Percentiles rank a stretch among this genome's conserved stretches.
Conservation (phyloP, 768 basidiomycete genomes). For the Galerina marginata region DNA sequence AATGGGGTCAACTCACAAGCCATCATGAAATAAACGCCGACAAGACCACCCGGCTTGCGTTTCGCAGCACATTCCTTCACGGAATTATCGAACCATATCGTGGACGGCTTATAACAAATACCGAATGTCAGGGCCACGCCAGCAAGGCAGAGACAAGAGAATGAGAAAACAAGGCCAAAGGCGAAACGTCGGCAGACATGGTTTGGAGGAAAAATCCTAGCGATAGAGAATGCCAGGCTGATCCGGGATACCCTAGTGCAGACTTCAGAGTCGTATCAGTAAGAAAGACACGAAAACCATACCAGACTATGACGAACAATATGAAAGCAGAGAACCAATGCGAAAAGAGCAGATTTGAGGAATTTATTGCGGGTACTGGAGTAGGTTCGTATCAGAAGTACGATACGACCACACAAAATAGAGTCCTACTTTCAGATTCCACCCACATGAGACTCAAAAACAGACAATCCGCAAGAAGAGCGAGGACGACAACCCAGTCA, state of each 20-base stretch:
- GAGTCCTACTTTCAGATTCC: constrained; percentile 7
- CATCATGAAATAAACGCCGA: not conserved
- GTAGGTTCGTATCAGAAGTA: not conserved
- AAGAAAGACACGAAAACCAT: not conserved
- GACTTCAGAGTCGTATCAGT: not conserved
- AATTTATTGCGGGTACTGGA: not conserved
- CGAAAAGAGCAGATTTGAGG: not conserved
- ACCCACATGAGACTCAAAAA: constrained; percentile 20
- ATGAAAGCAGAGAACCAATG: constrained; percentile 13
- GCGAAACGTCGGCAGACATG: constrained; percentile 10
- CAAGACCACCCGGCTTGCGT: constrained; percentile 1
- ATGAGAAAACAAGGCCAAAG: constrained; percentile 6
- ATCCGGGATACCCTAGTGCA: constrained; percentile 18
- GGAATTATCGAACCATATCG: constrained; percentile 4
- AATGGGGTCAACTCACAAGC: not conserved
- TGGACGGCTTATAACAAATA: constrained; percentile 2
- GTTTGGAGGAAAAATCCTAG: constrained; percentile 15
- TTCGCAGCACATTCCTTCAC: not conserved
- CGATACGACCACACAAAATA: constrained; percentile 12
- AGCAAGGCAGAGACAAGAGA: constrained; percentile 13
- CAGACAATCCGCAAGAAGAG: constrained; percentile 17
- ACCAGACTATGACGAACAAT: constrained; percentile 17
- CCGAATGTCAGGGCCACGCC: constrained; percentile 9
- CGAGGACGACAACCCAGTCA: constrained; percentile 23
- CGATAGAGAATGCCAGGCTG: constrained; percentile 19